Conservation (phyloP, 2,329 filamentous ascomycete species). For the Verruconis gallopava region DNA sequence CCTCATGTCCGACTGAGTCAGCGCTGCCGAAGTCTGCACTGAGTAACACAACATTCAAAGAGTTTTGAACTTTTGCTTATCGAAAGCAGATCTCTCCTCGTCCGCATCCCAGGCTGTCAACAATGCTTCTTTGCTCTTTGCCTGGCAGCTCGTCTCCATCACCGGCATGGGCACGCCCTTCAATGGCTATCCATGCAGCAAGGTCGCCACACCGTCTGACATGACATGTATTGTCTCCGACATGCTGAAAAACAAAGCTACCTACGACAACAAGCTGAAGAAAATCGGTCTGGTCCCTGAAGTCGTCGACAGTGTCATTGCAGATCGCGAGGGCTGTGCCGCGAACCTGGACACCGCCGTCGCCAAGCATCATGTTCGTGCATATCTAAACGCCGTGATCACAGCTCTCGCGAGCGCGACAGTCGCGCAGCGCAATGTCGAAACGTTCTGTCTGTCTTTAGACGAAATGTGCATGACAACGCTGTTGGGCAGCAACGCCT, state of each 20-base stretch:
- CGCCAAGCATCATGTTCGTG: background rate
- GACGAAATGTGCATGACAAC: no score
- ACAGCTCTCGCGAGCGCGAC: background rate
- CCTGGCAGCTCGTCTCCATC: slow-evolving; percentile 17
- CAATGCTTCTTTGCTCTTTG: slow-evolving; percentile 17
- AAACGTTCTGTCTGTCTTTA: background rate
- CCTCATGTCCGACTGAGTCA: slow-evolving; percentile 12
- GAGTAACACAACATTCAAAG: no score
- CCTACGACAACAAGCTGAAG: background rate
- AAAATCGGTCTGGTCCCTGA: background rate
- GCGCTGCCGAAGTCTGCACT: background rate
- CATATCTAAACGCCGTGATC: background rate
- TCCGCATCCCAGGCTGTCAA: slow-evolving; percentile 7
- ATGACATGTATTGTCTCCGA: background rate
- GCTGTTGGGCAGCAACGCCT: no score
- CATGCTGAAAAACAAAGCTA: background rate
- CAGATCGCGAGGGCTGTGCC: background rate
- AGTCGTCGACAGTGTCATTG: background rate
- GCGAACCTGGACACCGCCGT: background rate
- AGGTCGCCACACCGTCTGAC: background rate
- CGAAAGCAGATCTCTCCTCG: background rate
- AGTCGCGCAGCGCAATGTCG: no score
- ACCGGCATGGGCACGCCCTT: background rate
- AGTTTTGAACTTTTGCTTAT: no score
- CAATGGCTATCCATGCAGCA: background rate